A percentile compares a stretch with the other conserved stretches of the same genome.
Evolutionary conservation across 495 filamentous ascomycete genomes (phyloP).

Genomic region (Hypoxylon subgilvum): DNA sequence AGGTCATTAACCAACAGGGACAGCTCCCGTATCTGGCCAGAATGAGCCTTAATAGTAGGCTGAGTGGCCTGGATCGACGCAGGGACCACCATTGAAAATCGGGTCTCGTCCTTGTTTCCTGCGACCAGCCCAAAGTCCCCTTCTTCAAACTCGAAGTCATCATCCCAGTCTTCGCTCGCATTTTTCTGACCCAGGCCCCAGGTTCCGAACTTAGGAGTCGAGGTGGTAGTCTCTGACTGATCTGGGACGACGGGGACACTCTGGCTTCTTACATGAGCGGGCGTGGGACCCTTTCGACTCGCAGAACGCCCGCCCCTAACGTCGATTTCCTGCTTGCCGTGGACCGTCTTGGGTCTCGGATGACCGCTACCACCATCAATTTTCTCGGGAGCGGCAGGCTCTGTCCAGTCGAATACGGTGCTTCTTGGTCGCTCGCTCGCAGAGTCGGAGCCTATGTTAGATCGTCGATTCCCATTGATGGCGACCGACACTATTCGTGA

Average conservation of each 20-base stretch:
- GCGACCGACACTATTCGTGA: slow-evolving; percentile 50
- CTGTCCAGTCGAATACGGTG: slow-evolving; percentile 87
- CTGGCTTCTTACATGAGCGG: slow-evolving; percentile 86
- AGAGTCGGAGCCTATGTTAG: slow-evolving; percentile 41
- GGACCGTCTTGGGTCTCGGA: slow-evolving; percentile 81
- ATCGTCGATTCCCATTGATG: slow-evolving; percentile 49
- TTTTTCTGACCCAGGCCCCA: slow-evolving; percentile 87
- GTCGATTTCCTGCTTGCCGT: slow-evolving; percentile 83
- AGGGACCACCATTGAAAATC: slow-evolving; percentile 74
- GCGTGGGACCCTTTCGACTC: slow-evolving; percentile 76
- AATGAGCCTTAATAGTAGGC: slow-evolving; percentile 82
- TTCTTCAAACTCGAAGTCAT: slow-evolving; percentile 77
- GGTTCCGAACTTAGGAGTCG: slow-evolving; percentile 80
- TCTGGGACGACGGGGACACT: slow-evolving; percentile 91
- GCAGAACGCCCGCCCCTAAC: slow-evolving; percentile 73
- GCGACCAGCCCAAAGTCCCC: slow-evolving; percentile 42
- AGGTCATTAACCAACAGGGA: slow-evolving; percentile 73
- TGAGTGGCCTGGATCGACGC: slow-evolving; percentile 82
- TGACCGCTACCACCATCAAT: slow-evolving; percentile 59
- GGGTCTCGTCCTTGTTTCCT: slow-evolving; percentile 53
- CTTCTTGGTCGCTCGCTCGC: slow-evolving; percentile 58
- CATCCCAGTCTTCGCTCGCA: slow-evolving; percentile 84
- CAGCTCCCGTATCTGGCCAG: slow-evolving; percentile 84
- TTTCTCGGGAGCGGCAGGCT: slow-evolving; percentile 66
- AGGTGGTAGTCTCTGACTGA: slow-evolving; percentile 58